phyloP scores from a whole-genome alignment of 2,329 filamentous ascomycete species.

The Colletotrichum sansevieriae region DNA sequence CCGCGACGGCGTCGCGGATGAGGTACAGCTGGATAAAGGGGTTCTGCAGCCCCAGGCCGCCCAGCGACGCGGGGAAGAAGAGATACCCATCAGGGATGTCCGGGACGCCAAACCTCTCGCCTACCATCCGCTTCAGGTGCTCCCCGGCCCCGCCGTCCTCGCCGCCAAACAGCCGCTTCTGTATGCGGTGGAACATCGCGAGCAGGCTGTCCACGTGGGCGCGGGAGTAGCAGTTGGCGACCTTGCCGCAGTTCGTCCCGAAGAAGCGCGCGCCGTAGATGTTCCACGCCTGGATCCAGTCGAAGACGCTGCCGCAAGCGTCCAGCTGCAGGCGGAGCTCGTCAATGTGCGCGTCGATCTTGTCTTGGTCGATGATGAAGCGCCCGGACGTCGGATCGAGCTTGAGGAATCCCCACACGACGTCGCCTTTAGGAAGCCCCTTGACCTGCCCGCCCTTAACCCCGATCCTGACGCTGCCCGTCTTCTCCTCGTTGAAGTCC shows the following conservation, averaged over 20 bases:
- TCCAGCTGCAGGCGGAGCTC: conserved; percentile 68
- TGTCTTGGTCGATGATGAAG: conserved; percentile 67
- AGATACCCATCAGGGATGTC: conserved; percentile 56
- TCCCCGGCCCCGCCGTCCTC: conserved; percentile 51
- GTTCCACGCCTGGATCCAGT: conserved; percentile 72
- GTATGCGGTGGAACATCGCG: conserved; percentile 64
- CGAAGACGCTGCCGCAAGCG: conserved; percentile 66
- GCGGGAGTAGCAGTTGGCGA: conserved; percentile 66
- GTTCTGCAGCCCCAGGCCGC: conserved; percentile 56
- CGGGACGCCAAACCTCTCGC: conserved; percentile 59
- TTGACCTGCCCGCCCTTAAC: not conserved
- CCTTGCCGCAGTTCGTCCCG: conserved; percentile 67
- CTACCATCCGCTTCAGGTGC: conserved; percentile 62
- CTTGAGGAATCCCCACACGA: conserved; percentile 71
- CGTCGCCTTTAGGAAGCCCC: conserved; percentile 63
- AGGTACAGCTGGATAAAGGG: conserved; percentile 48
- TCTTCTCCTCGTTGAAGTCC: conserved; percentile 68
- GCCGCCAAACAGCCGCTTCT: conserved; percentile 59
- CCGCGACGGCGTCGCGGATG: conserved; percentile 45
- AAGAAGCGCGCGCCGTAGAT: conserved; percentile 70
- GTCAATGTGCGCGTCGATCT: conserved; percentile 68
- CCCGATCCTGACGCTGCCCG: conserved; percentile 61
- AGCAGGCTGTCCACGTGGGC: conserved; percentile 69
- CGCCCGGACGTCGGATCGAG: conserved; percentile 62
- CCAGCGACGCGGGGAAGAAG: conserved; percentile 55